Evolutionary conservation across 306 rosid species (phyloP).

Genomic region (Prunus davidiana): DNA sequence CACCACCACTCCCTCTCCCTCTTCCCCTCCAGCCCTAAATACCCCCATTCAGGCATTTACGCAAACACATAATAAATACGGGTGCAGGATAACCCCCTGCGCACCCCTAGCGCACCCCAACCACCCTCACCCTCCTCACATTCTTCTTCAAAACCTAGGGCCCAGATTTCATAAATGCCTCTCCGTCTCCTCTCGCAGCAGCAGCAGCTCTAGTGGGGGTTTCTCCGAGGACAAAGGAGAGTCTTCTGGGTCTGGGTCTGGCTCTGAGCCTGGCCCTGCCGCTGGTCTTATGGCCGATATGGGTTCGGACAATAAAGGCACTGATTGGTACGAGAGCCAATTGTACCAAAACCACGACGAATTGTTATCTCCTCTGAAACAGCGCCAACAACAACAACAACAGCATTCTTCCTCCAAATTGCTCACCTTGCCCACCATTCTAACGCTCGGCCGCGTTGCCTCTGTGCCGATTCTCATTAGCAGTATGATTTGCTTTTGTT

Average conservation of each 20-base stretch:
- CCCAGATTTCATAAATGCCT: slow-evolving; percentile 25
- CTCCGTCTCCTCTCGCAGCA: slow-evolving; percentile 1
- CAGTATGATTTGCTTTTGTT: slow-evolving; percentile 38
- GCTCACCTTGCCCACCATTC: slow-evolving; percentile 83
- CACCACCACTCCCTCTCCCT: neutral
- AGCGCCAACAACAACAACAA: slow-evolving; percentile 25
- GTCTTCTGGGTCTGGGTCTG: slow-evolving; percentile 33
- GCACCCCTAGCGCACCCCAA: slow-evolving; percentile 32
- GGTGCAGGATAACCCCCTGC: slow-evolving; percentile 34
- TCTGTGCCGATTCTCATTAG: slow-evolving; percentile 78
- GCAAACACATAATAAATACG: neutral
- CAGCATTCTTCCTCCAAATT: slow-evolving; percentile 47
- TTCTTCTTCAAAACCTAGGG: slow-evolving; percentile 12
- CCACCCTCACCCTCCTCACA: neutral
- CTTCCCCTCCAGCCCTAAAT: neutral
- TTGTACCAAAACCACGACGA: slow-evolving; percentile 16
- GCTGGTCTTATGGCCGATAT: slow-evolving; percentile 47
- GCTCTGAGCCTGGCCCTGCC: slow-evolving; percentile 27
- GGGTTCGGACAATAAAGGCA: slow-evolving; percentile 51
- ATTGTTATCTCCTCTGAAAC: slow-evolving; percentile 24
- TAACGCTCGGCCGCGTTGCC: slow-evolving; percentile 92
- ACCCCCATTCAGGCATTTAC: slow-evolving; percentile 10
- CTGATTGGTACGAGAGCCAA: slow-evolving; percentile 37
- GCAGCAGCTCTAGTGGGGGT: neutral
- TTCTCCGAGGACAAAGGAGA: slow-evolving; percentile 25